A percentile compares a stretch with the other conserved stretches of the same genome.
phyloP scores from a whole-genome alignment of 1,284 basidiomycete species.

The Moesziomyces parantarcticus region DNA sequence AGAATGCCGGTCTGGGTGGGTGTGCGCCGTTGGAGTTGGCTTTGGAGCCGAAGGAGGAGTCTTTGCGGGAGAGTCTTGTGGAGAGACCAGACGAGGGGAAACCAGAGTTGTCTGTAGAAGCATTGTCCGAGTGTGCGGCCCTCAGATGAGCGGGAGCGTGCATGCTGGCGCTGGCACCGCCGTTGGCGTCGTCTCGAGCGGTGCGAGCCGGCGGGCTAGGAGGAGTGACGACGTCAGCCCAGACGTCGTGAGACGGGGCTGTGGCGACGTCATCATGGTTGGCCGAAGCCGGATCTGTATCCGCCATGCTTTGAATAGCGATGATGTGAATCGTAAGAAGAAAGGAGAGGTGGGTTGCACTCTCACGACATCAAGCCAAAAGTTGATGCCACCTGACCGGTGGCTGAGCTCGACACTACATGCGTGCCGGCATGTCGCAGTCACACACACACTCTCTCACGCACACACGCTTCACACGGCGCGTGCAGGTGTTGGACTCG shows the following conservation, averaged over 20 bases:
- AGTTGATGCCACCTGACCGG: background rate
- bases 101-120: conserved; percentile 19
- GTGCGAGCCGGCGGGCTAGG: conserved; percentile 1
- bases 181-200: conserved; percentile 27
- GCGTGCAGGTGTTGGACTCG: conserved; percentile 11
- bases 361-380: background rate
- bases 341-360: background rate
- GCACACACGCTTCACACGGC: no score
- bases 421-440: conserved; percentile 4
- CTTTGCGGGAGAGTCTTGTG: conserved; percentile 19
- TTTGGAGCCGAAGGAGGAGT: conserved; percentile 38
- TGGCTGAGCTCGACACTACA: background rate
- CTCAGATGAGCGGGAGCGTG: conserved; percentile 34
- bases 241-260: conserved; percentile 19
- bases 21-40: conserved; percentile 2
- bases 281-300: conserved; percentile 9
- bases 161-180: conserved; percentile 48
- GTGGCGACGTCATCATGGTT: conserved; percentile 11
- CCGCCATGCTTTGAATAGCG: conserved; percentile 11
- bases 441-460: no score
- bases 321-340: background rate
- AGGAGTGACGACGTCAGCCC: conserved; percentile 19
- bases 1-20: conserved; percentile 21
- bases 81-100: conserved; percentile 37
- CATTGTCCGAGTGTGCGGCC: background rate